A percentile compares a stretch with the other conserved stretches of the same genome.
Conservation (phyloP, 1,284 basidiomycete species). For the Wolfiporia cocos region DNA sequence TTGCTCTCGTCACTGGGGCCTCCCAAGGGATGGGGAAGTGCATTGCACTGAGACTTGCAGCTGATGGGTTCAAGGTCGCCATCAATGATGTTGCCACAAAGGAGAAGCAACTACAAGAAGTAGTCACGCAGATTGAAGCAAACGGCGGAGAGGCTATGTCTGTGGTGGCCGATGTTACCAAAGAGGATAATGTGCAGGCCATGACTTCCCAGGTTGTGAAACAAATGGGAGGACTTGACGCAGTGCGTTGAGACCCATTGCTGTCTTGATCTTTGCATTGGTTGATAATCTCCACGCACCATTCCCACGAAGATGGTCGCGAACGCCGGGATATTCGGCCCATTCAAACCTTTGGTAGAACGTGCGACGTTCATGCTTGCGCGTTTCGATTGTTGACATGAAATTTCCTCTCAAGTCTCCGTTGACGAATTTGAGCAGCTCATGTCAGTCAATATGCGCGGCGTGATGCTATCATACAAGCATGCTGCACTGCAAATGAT, state of each 20-base stretch:
- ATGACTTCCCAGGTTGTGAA: constrained; percentile 22
- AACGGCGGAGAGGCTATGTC: constrained; percentile 22
- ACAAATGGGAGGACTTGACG: constrained; percentile 10
- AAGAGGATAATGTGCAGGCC: constrained; percentile 29
- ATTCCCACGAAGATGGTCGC: constrained; percentile 23
- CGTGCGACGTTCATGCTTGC: constrained; percentile 10
- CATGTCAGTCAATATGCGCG: constrained; percentile 25
- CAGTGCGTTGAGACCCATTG: constrained; percentile 3
- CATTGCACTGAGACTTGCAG: constrained; percentile 33
- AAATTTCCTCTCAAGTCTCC: constrained; percentile 9
- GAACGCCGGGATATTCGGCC: constrained; percentile 26
- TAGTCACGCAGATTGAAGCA: constrained; percentile 24
- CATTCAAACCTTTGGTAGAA: constrained; percentile 16
- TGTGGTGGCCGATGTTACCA: constrained; percentile 27
- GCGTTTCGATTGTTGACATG: not conserved
- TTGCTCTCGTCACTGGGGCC: constrained; percentile 30
- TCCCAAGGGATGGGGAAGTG: constrained; percentile 33
- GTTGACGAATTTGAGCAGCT: constrained; percentile 23
- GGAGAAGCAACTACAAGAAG: constrained; percentile 15
- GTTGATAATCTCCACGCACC: too few relatives aligned
- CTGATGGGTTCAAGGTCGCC: constrained; percentile 34
- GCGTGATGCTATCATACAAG: constrained; percentile 30
- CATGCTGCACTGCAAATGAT: constrained; percentile 28
- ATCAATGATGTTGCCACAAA: constrained; percentile 29
- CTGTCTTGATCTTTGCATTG: not conserved